Conservation (phyloP, 1,284 basidiomycete genomes). For the Hemileia vastatrix region DNA sequence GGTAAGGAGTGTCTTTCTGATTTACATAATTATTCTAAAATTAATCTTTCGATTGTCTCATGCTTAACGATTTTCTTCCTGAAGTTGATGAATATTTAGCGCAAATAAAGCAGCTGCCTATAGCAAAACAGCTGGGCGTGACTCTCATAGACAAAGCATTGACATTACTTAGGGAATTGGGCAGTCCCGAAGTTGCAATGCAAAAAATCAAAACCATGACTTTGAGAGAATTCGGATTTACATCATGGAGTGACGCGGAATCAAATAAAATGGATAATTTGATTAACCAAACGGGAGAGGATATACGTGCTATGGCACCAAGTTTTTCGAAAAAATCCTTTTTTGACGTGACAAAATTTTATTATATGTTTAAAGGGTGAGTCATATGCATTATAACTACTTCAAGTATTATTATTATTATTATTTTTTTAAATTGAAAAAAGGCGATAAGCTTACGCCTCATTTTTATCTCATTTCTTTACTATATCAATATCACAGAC, state of each 20-base stretch:
- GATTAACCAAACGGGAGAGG: conserved; percentile 14
- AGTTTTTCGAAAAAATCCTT: conserved; percentile 15
- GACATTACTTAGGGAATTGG: background rate
- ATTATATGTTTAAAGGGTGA: conserved; percentile 24
- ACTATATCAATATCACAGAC: no score
- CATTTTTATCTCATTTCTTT: no score
- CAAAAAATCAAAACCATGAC: conserved; percentile 2
- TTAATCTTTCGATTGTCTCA: background rate
- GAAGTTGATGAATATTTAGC: conserved; percentile 13
- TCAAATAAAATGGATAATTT: conserved; percentile 15
- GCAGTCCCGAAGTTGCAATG: background rate
- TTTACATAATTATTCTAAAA: no score
- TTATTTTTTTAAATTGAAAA: no score
- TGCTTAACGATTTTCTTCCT: no score
- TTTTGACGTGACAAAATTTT: conserved; percentile 11
- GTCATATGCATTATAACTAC: background rate
- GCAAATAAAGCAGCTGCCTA: background rate
- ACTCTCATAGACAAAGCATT: conserved; percentile 14
- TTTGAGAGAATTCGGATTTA: conserved; percentile 10
- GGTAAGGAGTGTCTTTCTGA: no score
- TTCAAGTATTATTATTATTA: background rate
- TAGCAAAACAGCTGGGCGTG: conserved; percentile 8
- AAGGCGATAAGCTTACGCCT: no score
- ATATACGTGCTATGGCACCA: conserved; percentile 16
- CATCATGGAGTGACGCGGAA: conserved; percentile 19